Evolutionary conservation across 208 protist genomes (phyloP).

Genomic region (Leishmania turanica): DNA sequence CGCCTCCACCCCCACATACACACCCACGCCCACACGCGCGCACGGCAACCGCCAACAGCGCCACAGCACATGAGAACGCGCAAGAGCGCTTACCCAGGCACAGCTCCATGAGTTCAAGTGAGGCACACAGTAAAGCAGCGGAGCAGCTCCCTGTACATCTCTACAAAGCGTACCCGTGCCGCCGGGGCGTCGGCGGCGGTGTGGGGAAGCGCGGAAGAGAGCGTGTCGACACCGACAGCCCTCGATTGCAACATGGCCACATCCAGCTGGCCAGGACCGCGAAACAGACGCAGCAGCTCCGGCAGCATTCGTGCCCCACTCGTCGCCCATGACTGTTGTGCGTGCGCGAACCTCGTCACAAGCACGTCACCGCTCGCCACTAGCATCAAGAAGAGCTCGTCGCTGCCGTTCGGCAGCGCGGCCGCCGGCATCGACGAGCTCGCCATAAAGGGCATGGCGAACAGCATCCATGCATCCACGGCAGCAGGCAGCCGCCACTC

Average conservation of each 20-base stretch:
- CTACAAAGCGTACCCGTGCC: not conserved
- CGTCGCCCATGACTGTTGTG: slow-evolving; percentile 11
- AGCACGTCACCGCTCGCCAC: slow-evolving; percentile 24
- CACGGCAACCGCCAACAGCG: not conserved
- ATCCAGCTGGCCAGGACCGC: slow-evolving; percentile 1
- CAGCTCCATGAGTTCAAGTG: not conserved
- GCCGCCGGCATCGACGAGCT: not conserved
- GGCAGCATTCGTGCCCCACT: slow-evolving; percentile 8
- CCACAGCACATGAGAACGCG: not conserved
- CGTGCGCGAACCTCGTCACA: slow-evolving; percentile 14
- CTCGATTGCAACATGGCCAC: not conserved
- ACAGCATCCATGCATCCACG: slow-evolving; percentile 33
- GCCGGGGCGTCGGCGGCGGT: not conserved
- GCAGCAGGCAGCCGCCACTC: slow-evolving; percentile 25
- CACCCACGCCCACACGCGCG: not conserved
- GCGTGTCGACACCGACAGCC: not conserved
- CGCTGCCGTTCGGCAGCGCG: not conserved
- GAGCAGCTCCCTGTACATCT: slow-evolving; percentile 11
- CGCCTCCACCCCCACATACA: no score
- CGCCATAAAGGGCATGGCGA: slow-evolving; percentile 8
- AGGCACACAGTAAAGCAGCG: slow-evolving; percentile 6
- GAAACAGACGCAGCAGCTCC: slow-evolving; percentile 28
- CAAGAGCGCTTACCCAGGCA: not conserved
- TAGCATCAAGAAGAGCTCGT: slow-evolving; percentile 10
- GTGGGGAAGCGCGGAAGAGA: not conserved